phyloP scores from a whole-genome alignment of 2,329 filamentous ascomycete genomes.

The Fusarium tricinctum region DNA sequence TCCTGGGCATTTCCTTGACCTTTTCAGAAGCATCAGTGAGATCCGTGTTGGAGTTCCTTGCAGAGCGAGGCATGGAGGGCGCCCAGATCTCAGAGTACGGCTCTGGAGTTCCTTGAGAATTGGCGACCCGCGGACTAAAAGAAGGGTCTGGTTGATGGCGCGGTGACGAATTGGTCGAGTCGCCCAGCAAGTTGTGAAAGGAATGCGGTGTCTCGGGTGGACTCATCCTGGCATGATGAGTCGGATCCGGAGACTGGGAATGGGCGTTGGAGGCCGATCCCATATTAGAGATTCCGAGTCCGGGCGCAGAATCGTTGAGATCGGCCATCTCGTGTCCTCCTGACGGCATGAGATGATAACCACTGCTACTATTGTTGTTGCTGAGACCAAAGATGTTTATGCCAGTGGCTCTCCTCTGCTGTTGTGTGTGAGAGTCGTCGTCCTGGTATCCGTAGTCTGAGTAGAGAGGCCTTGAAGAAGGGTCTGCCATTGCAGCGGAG shows the following conservation, averaged over 20 bases:
- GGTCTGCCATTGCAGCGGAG: constrained; percentile 36
- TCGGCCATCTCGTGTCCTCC: constrained; percentile 43
- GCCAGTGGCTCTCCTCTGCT: constrained; percentile 22
- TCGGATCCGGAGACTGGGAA: constrained; percentile 30
- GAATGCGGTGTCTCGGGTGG: constrained; percentile 45
- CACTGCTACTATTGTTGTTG: constrained; percentile 38
- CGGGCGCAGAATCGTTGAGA: constrained; percentile 27
- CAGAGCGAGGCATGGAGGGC: constrained; percentile 40
- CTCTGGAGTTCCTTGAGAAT: constrained; percentile 27
- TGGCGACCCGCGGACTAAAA: constrained; percentile 28
- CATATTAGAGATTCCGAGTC: constrained; percentile 40
- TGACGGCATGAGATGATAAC: constrained; percentile 43
- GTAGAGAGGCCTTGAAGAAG: constrained; percentile 23
- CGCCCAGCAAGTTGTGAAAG: constrained; percentile 38
- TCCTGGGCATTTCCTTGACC: constrained; percentile 19
- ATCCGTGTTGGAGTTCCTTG: constrained; percentile 6
- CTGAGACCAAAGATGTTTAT: constrained; percentile 42
- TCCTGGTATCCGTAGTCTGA: constrained; percentile 4
- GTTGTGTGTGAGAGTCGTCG: constrained; percentile 16
- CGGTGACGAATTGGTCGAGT: not conserved
- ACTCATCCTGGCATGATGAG: constrained; percentile 19
- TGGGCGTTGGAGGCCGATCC: constrained; percentile 7
- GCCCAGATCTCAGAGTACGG: constrained; percentile 44
- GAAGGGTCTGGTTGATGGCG: constrained; percentile 18
- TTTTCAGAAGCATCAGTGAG: constrained; percentile 1